Percentiles rank a stretch among this genome's conserved stretches.
Evolutionary conservation across 176 grass and related monocot genomes (phyloP).

Genomic region (Carex myosuroides): DNA sequence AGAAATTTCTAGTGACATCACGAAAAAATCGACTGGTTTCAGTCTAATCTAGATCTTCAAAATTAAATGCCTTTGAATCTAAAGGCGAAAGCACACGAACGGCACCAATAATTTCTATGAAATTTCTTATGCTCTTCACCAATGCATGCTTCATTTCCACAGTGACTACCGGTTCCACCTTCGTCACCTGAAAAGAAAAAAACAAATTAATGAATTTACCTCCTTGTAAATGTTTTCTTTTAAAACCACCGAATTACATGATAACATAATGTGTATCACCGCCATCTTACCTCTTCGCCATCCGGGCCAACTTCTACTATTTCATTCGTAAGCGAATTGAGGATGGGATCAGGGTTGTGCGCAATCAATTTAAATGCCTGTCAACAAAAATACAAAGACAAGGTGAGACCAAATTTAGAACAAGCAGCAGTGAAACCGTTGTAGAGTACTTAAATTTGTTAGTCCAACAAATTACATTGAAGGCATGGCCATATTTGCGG

Average conservation of each 20-base stretch:
- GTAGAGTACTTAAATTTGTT: not conserved
- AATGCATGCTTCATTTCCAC: slow-evolving; percentile 57
- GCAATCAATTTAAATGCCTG: slow-evolving; percentile 64
- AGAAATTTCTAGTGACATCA: not conserved
- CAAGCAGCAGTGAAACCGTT: not conserved
- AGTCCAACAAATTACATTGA: slow-evolving; percentile 15
- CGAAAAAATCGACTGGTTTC: not conserved
- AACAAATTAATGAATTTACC: not conserved
- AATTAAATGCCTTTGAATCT: not conserved
- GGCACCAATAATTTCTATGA: not conserved
- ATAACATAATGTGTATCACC: not conserved
- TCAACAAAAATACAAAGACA: not conserved
- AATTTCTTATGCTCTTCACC: slow-evolving; percentile 52
- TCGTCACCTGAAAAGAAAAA: slow-evolving; percentile 38
- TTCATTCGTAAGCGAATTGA: slow-evolving; percentile 36
- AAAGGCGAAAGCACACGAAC: not conserved
- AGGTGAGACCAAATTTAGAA: not conserved
- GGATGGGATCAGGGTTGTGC: slow-evolving; percentile 39
- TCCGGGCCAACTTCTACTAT: slow-evolving; percentile 32
- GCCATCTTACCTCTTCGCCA: slow-evolving; percentile 35
- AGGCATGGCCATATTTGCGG: slow-evolving; percentile 75
- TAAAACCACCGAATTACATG: not conserved
- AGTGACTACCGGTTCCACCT: slow-evolving; percentile 47
- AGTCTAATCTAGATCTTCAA: not conserved
- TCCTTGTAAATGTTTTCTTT: not conserved